Percentiles rank a stretch among this genome's conserved stretches.
phyloP scores from a whole-genome alignment of 495 filamentous ascomycete genomes.

The Podospora didyma region DNA sequence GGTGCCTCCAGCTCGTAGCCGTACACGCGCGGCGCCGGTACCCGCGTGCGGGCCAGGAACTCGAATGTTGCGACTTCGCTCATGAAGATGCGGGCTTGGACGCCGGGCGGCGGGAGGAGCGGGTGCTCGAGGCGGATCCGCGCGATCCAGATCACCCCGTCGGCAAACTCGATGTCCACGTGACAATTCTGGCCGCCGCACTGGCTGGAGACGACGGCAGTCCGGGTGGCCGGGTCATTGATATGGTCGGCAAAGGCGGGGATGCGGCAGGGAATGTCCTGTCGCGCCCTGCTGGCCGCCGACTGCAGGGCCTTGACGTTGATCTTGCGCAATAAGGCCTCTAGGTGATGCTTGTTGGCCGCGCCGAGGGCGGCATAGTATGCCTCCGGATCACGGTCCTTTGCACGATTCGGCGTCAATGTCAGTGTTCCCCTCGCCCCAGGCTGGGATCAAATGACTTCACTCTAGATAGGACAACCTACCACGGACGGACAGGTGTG shows the following conservation, averaged over 20 bases:
- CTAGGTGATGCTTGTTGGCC: neutral
- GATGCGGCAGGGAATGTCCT: neutral
- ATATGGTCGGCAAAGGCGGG: neutral
- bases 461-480: too few species aligned
- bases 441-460: too few species aligned
- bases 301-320: neutral
- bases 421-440: too few species aligned
- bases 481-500: too few species aligned
- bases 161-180: constrained; percentile 21
- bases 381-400: neutral
- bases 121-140: constrained; percentile 16
- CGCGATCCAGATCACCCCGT: constrained; percentile 29
- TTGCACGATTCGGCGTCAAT: too few species aligned
- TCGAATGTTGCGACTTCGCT: constrained; percentile 38
- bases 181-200: constrained; percentile 20
- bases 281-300: neutral
- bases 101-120: constrained; percentile 6
- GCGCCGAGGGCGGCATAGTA: neutral
- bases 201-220: neutral
- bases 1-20: constrained; percentile 19
- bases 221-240: neutral
- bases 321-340: neutral
- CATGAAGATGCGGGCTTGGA: constrained; percentile 20
- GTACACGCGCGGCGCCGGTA: constrained; percentile 26
- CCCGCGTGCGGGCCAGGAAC: constrained; percentile 30